Conservation (phyloP, 331 rosid species). For the Quercus lobata region DNA sequence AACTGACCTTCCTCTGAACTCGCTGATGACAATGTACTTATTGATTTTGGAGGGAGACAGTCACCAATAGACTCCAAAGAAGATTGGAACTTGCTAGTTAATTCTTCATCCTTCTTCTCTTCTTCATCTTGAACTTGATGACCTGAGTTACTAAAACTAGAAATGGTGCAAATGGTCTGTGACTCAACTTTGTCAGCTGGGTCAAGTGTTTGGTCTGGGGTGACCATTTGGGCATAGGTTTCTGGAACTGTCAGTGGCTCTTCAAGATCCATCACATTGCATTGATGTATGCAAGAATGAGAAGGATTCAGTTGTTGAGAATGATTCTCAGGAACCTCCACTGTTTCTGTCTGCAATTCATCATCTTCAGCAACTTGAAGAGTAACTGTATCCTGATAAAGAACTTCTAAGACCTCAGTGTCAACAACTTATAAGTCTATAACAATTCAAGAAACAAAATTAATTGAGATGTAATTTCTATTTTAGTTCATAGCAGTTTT, state of each 20-base stretch:
- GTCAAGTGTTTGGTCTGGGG: conserved; percentile 23
- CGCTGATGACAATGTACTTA: conserved; percentile 21
- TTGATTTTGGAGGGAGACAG: conserved; percentile 23
- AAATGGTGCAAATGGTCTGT: conserved; percentile 20
- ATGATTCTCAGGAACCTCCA: conserved; percentile 28
- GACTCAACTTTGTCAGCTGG: conserved; percentile 38
- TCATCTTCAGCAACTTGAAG: conserved; percentile 26
- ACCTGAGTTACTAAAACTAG: conserved; percentile 27
- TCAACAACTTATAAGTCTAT: not conserved
- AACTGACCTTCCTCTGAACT: conserved; percentile 53
- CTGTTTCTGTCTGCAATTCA: conserved; percentile 25
- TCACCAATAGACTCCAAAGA: conserved; percentile 29
- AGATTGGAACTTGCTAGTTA: conserved; percentile 27
- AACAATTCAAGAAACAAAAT: not conserved
- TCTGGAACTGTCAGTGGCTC: conserved; percentile 22
- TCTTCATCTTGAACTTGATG: conserved; percentile 33
- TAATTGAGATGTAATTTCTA: not conserved
- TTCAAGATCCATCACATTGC: conserved; percentile 18
- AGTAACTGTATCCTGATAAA: conserved; percentile 29
- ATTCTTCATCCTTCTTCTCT: conserved; percentile 23
- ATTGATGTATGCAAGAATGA: conserved; percentile 18
- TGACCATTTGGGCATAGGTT: conserved; percentile 22
- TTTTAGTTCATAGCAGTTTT: not conserved
- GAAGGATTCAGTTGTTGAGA: conserved; percentile 15
- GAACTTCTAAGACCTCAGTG: conserved; percentile 15